Base-by-base conservation (phyloP, 352 stramenopile genomes). In the Pythium dissimile region DNA sequence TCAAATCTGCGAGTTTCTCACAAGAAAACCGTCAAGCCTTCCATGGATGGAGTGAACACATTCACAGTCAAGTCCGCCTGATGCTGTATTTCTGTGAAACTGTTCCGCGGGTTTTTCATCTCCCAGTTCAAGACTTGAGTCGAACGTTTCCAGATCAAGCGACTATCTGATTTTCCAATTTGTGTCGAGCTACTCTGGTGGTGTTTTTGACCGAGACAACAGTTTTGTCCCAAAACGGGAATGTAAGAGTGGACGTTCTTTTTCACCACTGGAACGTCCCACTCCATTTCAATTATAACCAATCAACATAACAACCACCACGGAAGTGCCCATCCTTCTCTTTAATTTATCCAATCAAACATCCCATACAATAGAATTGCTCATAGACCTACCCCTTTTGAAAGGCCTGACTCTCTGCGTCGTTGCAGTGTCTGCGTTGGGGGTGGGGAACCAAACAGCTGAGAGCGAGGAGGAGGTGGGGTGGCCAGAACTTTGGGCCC, bases 351-450 rank as follows among this genome's bases (percentile, higher is more conserved):
- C 56, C 56, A 64, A 58, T 64, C 18, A 42, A 23, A 10, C 0
- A 18, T 3, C 16, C 4, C 15, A 38, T 38, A 1, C 4, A 23
- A 46, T 18, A 10, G 49, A 50, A 60, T 32, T 56, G 35, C 26
- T 11, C 21, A 52, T 27, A 20, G 58, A 56, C 58, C 58, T 66
- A 66, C 2, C 32, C 58, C 18, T 35, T 52, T 28, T 39, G 16
- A 18, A 24, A 49, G 49, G 8, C 58, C 58, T 66, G 58, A 66
- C 58, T 66, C 58, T 65, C 24, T 65, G 31, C 26, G 28, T 41
- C 50, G 32, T 55, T 52, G 42, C 23, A 10, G 48, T 23, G 38
- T 64, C 44, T 64, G 58, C 48, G 48, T 50, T 51, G 56, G 46
- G 56, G 28, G 44, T 35, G 38, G 56, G 56, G 56, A 47, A 38